A percentile compares a stretch with the other conserved stretches of the same genome.
phyloP scores from a whole-genome alignment of 2,329 filamentous ascomycete species.

The Pseudogymnoascus sp. region DNA sequence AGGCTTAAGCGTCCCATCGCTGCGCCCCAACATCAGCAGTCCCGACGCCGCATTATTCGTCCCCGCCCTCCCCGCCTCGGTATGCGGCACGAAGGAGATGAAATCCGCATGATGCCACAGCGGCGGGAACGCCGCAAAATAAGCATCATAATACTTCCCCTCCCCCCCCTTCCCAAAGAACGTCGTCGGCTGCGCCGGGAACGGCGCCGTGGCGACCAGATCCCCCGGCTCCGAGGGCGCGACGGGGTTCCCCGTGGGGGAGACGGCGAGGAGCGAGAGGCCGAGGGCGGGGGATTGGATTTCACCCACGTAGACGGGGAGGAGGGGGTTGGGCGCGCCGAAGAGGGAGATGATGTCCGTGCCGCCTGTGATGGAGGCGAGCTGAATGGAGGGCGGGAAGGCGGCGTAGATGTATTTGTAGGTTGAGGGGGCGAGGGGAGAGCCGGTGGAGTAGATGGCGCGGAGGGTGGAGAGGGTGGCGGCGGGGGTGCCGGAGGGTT shows the following conservation, averaged over 20 bases:
- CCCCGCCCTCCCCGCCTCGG: background rate
- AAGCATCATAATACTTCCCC: constrained; percentile 71
- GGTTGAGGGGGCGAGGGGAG: constrained; percentile 83
- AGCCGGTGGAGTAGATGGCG: constrained; percentile 91
- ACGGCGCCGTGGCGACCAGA: constrained; percentile 76
- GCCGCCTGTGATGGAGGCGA: constrained; percentile 89
- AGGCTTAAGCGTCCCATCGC: constrained; percentile 88
- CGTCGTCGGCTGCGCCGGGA: constrained; percentile 82
- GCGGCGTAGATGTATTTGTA: constrained; percentile 82
- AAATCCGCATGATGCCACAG: constrained; percentile 97
- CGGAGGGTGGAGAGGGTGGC: constrained; percentile 53
- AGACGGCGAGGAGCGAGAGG: constrained; percentile 62
- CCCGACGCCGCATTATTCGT: constrained; percentile 61
- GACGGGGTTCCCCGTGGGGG: constrained; percentile 37
- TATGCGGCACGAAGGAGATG: constrained; percentile 41
- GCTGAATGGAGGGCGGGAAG: constrained; percentile 72
- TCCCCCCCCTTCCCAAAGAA: constrained; percentile 73
- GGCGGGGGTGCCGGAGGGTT: constrained; percentile 31
- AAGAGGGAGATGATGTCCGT: constrained; percentile 97
- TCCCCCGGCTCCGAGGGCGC: constrained; percentile 67
- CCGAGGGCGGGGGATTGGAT: constrained; percentile 72
- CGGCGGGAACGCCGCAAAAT: constrained; percentile 73
- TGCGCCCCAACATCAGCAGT: constrained; percentile 82
- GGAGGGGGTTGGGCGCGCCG: constrained; percentile 69
- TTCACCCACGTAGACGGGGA: constrained; percentile 64